These are phyloP conservation scores for Crinitomyces ghanaensis DNA, from an alignment of 805 yeast species.

Conservation along the genomic window DNA sequence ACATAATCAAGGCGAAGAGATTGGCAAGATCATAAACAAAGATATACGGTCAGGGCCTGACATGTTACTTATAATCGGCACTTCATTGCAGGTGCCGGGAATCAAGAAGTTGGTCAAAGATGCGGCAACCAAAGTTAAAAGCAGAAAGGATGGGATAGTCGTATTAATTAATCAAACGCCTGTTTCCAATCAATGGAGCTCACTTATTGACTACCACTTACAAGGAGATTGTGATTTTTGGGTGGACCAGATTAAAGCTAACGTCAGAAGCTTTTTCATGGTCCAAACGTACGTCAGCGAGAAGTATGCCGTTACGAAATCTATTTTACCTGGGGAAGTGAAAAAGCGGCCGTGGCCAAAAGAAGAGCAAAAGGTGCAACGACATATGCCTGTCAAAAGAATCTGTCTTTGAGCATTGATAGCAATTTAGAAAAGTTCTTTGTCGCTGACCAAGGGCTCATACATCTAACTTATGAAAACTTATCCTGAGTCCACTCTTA, in stretches of 20 bases:
- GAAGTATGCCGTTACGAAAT: too few species aligned
- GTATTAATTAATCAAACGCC: conserved; percentile 64
- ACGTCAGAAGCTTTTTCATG: conserved; percentile 9
- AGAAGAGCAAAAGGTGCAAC: too few species aligned
- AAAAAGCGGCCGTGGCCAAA: too few species aligned
- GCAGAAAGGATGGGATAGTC: conserved; percentile 60
- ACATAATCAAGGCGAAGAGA: conserved; percentile 76
- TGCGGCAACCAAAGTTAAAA: conserved; percentile 59
- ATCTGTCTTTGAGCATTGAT: too few species aligned
- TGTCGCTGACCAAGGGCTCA: too few species aligned
- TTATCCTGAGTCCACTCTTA: too few species aligned
- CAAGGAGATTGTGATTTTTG: conserved; percentile 74
- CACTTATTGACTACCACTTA: conserved; percentile 67
- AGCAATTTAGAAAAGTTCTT: too few species aligned
- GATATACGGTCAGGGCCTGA: conserved; percentile 62
- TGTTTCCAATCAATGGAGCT: conserved; percentile 52
- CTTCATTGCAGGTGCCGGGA: conserved; percentile 85
- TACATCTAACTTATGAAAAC: too few species aligned
- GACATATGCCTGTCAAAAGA: too few species aligned
- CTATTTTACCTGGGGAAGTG: too few species aligned
- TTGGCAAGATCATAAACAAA: conserved; percentile 54
- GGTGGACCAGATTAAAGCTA: conserved; percentile 29
- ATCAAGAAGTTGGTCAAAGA: conserved; percentile 65
- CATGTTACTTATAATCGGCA: conserved; percentile 77
- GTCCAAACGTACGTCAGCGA: conserved; percentile 8